Base-by-base conservation (phyloP, 306 rosid genomes). In the Castanea mollissima region DNA sequence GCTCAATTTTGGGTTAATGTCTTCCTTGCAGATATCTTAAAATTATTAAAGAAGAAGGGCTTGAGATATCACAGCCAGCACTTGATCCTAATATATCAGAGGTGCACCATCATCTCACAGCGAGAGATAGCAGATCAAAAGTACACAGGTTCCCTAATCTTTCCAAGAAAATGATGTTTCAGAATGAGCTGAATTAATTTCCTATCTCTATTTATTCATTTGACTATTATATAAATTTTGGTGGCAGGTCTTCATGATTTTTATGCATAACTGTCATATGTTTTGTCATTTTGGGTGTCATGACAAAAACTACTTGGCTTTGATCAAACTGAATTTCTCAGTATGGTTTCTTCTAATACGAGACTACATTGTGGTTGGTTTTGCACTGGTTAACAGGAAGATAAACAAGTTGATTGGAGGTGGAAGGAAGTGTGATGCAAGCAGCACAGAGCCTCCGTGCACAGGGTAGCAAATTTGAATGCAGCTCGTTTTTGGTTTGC, bases 21-120 rank as follows among this genome's bases (percentile, higher is more conserved):
- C 31, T 35, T 67, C 25, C 56, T 20, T 77, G 57, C 69, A 78
- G 81, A 34, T 78, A 78, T 56, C 72, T 80, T 19, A 41, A 54
- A 41, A 75, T 67, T 57, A 59, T 75, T 2, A 68, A 80, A 69
- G 75, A 80, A 10, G 83, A 80, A 75, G 84, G 79, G 64, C 76
- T 80, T 68, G 84, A 80, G 80, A 80, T 80, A 80, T 80, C 84
- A 29, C 84, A 80, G 21, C 84, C 84, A 80, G 76, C 80, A 29
- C 79, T 80, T 57, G 80, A 80, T 68, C 80, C 84, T 29, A 49
- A 69, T 1, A 38, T 15, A 21, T 80, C 84, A 44, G 64, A 57
- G 29, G 80, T 80, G 32, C 84, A 80, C 51, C 76, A 80, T 80
- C 76, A 44, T 46, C 29, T 80, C 55, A 75, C 84, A 2, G 79